Conservation (phyloP, 257 asterid species). For the Capsicum pubescens region DNA sequence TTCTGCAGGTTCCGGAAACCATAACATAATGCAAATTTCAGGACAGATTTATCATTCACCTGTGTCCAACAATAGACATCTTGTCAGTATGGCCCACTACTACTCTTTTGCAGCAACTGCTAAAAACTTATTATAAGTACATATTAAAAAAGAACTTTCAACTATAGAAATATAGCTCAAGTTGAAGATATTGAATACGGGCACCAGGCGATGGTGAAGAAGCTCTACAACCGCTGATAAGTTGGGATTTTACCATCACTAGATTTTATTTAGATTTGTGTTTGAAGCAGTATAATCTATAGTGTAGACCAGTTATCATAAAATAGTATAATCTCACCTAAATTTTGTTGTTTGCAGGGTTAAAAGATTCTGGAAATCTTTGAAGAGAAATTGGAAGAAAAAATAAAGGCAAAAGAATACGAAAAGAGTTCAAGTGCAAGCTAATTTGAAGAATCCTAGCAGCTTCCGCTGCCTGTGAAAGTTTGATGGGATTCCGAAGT, state of each 20-base stretch:
- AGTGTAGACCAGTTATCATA: too few species aligned
- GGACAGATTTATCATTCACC: slow-evolving; percentile 72
- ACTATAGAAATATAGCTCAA: neutral
- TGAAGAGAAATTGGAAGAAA: neutral
- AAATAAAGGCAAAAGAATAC: neutral
- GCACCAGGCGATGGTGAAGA: neutral
- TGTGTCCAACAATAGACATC: slow-evolving; percentile 43
- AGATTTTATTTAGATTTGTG: neutral
- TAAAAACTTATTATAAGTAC: neutral
- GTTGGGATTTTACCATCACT: neutral
- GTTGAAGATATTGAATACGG: neutral
- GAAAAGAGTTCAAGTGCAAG: neutral
- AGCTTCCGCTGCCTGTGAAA: neutral
- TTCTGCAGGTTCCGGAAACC: slow-evolving; percentile 95
- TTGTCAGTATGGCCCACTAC: neutral
- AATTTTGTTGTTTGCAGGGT: neutral
- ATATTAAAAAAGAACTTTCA: neutral
- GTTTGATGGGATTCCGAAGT: neutral
- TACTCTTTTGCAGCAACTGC: slow-evolving; percentile 9
- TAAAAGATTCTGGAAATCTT: neutral
- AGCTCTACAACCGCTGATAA: neutral
- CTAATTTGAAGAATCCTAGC: neutral
- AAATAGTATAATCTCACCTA: neutral
- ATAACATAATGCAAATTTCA: slow-evolving; percentile 92
- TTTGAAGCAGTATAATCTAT: neutral